Evolutionary conservation across 257 asterid species (phyloP), one percentile per base, ranked within the genome.

Genomic region (Buddleja alternifolia): DNA sequence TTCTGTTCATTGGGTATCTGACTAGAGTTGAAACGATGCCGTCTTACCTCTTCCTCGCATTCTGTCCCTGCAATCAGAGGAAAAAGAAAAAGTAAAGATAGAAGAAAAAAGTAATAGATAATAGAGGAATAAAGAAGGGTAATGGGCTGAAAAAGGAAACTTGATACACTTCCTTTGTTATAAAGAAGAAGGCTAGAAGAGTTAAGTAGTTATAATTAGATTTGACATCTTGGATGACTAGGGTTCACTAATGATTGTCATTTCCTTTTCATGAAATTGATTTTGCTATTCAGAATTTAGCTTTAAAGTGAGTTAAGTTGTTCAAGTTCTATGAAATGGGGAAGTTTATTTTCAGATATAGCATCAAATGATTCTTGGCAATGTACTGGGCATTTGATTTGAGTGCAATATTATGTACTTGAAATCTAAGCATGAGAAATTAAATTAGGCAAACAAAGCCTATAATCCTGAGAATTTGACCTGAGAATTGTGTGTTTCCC

Each of bases 261-360:
- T 58, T 34, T 6, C 23, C 1, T 17, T 60, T 40, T 17, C 50
- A 5, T 10, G 20, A 36, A 16, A 15, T 17, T 40, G 37, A 25
- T 61, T 51, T 24, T 42, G 8, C 71, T 34, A 36, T 55, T 44
- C 41, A 52, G 65, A 53, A 34, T 45, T 60, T 56, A 73, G 64
- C 15, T 59, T 32, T 51, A 58, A 36, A n/a, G 36, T 12, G 55
- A 50, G 61, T 48, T 34, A 15, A 34, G 40, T 65, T 63, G 41
- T 55, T 55, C 23, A 34, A 17, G 46, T 46, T 54, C 47, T 46
- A n/a, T 56, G 16, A 36, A 42, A 21, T 45, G 23, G 25, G 55
- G 62, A 71, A 52, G 60, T 66, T 46, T 12, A 14, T 54, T 67
- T 45, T 32, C 40, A 60, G 60, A 45, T 53, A 65, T 15, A n/a